Evolutionary conservation across 1,284 basidiomycete genomes (phyloP).

Genomic region (Ceratobasidium theobromae): DNA sequence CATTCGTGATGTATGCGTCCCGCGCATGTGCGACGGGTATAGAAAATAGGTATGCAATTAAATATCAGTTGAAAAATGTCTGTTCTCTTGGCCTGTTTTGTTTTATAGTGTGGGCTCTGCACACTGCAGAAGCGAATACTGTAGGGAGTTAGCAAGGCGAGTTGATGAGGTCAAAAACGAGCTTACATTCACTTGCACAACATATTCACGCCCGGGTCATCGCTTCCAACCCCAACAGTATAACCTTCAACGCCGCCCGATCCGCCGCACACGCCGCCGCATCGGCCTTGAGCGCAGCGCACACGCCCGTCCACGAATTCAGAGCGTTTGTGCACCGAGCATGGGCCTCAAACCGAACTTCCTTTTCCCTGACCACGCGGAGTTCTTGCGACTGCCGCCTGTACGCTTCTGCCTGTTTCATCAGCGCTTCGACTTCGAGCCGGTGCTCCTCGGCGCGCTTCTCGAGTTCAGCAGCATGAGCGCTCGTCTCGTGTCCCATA

Average conservation of each 20-base stretch:
- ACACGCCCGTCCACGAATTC: constrained; percentile 10
- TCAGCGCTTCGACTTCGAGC: neutral
- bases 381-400: constrained; percentile 9
- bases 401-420: constrained; percentile 3
- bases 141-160: neutral
- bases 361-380: neutral
- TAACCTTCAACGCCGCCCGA: constrained; percentile 13
- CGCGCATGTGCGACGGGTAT: constrained; percentile 19
- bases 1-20: constrained; percentile 21
- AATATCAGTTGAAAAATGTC: constrained; percentile 20
- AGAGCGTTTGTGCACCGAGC: neutral
- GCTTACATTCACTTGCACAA: constrained; percentile 14
- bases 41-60: constrained; percentile 10
- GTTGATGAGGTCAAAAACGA: too few relatives aligned
- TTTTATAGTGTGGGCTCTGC: constrained; percentile 2
- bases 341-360: constrained; percentile 4
- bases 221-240: constrained; percentile 20
- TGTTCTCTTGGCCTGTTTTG: constrained; percentile 9
- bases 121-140: constrained; percentile 1
- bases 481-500: constrained; percentile 3
- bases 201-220: constrained; percentile 9
- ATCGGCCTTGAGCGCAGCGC: constrained; percentile 5
- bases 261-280: constrained; percentile 20
- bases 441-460: neutral
- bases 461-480: constrained; percentile 1